Conservation (phyloP, 2,329 filamentous ascomycete species). For the Purpureocillium lavendulum region DNA sequence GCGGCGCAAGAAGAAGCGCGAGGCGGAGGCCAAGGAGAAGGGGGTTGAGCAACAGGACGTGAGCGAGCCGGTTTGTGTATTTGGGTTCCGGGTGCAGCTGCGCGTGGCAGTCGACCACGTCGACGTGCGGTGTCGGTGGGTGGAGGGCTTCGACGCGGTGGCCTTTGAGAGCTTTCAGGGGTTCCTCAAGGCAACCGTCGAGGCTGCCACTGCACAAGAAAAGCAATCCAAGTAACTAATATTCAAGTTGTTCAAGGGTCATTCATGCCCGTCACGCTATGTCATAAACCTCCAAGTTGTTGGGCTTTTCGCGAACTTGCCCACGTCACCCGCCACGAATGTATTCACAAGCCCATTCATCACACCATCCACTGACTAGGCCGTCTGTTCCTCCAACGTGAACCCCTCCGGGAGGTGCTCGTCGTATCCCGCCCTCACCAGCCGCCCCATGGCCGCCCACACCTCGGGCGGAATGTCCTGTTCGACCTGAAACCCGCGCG, state of each 20-base stretch:
- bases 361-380: too few species aligned
- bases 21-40: conserved; percentile 36
- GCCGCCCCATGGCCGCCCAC: conserved; percentile 30
- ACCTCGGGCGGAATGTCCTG: conserved; percentile 32
- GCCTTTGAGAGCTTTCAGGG: conserved; percentile 85
- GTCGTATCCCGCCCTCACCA: conserved; percentile 29
- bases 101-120: conserved; percentile 31
- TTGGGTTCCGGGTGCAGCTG: conserved; percentile 53
- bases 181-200: conserved; percentile 49
- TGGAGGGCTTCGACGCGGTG: conserved; percentile 63
- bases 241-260: too few species aligned
- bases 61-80: conserved; percentile 26
- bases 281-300: too few species aligned
- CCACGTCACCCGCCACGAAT: too few species aligned
- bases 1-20: conserved; percentile 47
- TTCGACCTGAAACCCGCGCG: conserved; percentile 32
- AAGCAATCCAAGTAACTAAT: not conserved
- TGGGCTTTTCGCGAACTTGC: too few species aligned
- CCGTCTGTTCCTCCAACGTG: not conserved
- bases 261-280: too few species aligned
- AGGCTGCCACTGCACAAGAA: conserved; percentile 3
- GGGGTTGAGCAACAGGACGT: conserved; percentile 17
- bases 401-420: conserved; percentile 24
- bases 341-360: too few species aligned
- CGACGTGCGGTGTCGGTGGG: conserved; percentile 47